Conservation (phyloP, 768 basidiomycete species). For the Serendipita sp. region DNA sequence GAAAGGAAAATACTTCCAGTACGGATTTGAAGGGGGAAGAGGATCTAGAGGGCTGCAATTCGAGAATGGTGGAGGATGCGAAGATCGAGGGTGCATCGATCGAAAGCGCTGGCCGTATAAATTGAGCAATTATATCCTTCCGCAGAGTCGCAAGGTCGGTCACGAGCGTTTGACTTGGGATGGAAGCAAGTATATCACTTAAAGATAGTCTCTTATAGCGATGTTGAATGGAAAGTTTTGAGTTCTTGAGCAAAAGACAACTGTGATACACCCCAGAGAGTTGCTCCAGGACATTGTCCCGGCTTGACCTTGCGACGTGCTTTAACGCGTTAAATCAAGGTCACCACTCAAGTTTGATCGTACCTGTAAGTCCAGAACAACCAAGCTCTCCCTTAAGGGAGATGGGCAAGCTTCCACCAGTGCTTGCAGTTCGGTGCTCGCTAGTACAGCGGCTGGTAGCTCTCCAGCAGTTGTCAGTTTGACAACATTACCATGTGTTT, state of each 20-base stretch:
- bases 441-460: slow-evolving; percentile 45
- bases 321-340: slow-evolving; percentile 17
- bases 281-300: slow-evolving; percentile 52
- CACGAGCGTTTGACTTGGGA: slow-evolving; percentile 38
- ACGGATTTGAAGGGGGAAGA: slow-evolving; percentile 41
- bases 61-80: slow-evolving; percentile 20
- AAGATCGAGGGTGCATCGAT: slow-evolving; percentile 25
- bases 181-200: slow-evolving; percentile 38
- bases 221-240: slow-evolving; percentile 24
- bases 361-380: slow-evolving; percentile 45
- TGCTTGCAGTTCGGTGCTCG: slow-evolving; percentile 26
- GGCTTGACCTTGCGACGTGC: slow-evolving; percentile 36
- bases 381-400: slow-evolving; percentile 34
- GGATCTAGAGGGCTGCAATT: slow-evolving; percentile 29
- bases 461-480: slow-evolving; percentile 37
- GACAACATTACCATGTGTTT: slow-evolving; percentile 29
- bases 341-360: slow-evolving; percentile 9
- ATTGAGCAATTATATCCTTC: slow-evolving; percentile 43
- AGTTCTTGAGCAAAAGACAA: slow-evolving; percentile 30
- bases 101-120: slow-evolving; percentile 40
- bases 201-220: slow-evolving; percentile 34
- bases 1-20: slow-evolving; percentile 42
- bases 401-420: slow-evolving; percentile 32
- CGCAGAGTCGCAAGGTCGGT: slow-evolving; percentile 43
- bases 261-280: slow-evolving; percentile 50